These are phyloP conservation scores for Trypanosomatidae sp. DNA, from an alignment of 208 protist species.

Conservation along the genomic window DNA sequence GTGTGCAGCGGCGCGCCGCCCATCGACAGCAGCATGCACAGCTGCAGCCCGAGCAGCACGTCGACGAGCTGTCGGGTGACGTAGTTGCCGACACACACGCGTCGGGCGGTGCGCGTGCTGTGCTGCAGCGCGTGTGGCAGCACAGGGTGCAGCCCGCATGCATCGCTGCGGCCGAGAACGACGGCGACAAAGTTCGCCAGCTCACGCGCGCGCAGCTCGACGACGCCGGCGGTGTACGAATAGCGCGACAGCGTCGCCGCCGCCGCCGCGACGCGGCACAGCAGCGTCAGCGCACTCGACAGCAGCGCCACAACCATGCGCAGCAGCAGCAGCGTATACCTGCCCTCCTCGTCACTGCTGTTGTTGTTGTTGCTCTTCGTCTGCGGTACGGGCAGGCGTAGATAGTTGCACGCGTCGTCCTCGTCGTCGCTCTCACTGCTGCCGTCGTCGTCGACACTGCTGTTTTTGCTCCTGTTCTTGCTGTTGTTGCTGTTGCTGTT, in stretches of 20 bases:
- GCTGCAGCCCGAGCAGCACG: constrained; percentile 28
- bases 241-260: constrained; percentile 12
- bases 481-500: background rate
- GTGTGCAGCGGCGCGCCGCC: constrained; percentile 26
- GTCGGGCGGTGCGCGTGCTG: constrained; percentile 5
- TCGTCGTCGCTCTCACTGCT: background rate
- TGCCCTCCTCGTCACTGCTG: background rate
- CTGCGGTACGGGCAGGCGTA: background rate
- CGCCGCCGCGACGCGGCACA: constrained; percentile 10
- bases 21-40: constrained; percentile 29
- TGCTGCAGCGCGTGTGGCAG: constrained; percentile 35
- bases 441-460: background rate
- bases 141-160: constrained; percentile 69
- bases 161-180: constrained; percentile 18
- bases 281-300: constrained; percentile 9
- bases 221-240: constrained; percentile 15
- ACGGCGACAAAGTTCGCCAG: constrained; percentile 47
- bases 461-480: background rate
- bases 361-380: background rate
- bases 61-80: constrained; percentile 48
- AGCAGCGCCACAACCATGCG: background rate
- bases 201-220: constrained; percentile 42
- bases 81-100: constrained; percentile 43
- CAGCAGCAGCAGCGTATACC: background rate
- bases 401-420: background rate